Conservation (phyloP, 2,329 filamentous ascomycete genomes). For the Mollisia scopiformis region DNA sequence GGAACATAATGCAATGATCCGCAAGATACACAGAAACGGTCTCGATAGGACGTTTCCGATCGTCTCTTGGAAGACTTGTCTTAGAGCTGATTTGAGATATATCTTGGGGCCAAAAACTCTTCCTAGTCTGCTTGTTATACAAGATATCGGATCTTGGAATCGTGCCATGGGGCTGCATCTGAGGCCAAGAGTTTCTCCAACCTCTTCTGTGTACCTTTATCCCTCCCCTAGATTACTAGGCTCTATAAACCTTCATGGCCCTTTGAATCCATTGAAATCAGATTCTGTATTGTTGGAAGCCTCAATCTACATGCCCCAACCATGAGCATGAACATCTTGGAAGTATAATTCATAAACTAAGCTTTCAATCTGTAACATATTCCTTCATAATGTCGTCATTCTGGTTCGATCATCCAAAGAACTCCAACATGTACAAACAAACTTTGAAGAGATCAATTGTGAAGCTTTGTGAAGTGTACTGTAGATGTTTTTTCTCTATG, state of each 20-base stretch:
- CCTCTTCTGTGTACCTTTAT: no score
- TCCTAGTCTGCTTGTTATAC: no score
- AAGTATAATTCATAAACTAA: background rate
- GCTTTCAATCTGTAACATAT: background rate
- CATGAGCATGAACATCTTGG: background rate
- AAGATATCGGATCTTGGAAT: no score
- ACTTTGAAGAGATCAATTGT: background rate
- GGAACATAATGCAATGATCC: background rate
- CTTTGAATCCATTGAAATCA: background rate
- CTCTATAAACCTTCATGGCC: background rate
- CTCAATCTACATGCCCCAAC: background rate
- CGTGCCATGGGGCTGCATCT: no score
- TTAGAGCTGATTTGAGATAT: background rate
- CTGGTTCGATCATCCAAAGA: background rate
- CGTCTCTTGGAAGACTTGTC: background rate
- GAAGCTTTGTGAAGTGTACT: background rate
- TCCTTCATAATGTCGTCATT: background rate
- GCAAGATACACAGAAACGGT: background rate
- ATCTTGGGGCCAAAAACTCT: no score
- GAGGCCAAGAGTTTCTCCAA: no score
- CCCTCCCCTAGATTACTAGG: no score
- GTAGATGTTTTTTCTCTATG: background rate
- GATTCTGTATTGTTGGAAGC: background rate
- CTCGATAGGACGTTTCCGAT: background rate
- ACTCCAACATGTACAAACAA: background rate